Evolutionary conservation across 2,329 filamentous ascomycete species (phyloP).

Genomic region (Neocatenulostroma microsporum): DNA sequence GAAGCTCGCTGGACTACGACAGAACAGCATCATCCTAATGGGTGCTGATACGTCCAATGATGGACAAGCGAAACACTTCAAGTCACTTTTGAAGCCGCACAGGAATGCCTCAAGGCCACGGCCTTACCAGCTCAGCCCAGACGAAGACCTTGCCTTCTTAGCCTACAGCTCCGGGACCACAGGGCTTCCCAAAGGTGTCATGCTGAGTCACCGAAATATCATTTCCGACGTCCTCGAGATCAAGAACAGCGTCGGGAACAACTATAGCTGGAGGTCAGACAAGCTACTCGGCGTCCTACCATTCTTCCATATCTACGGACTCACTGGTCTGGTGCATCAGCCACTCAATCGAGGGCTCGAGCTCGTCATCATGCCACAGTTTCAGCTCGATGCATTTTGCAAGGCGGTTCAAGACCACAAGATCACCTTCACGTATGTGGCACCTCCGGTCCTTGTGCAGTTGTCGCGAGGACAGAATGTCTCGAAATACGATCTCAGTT

Average conservation of each 20-base stretch:
- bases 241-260: constrained; percentile 46
- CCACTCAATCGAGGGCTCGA: constrained; percentile 58
- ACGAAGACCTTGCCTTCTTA: constrained; percentile 70
- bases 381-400: constrained; percentile 75
- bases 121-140: constrained; percentile 54
- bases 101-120: constrained; percentile 49
- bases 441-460: constrained; percentile 73
- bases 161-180: constrained; percentile 89
- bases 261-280: constrained; percentile 35
- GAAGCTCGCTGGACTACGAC: constrained; percentile 58
- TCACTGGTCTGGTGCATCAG: constrained; percentile 65
- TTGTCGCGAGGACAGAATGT: constrained; percentile 72
- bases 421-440: constrained; percentile 72
- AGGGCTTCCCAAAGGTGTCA: constrained; percentile 85
- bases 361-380: constrained; percentile 65
- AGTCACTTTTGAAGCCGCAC: constrained; percentile 61
- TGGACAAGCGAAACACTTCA: constrained; percentile 47
- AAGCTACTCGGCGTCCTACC: constrained; percentile 68
- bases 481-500: constrained; percentile 71
- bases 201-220: constrained; percentile 76
- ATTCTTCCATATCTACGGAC: constrained; percentile 84
- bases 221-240: constrained; percentile 57
- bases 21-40: constrained; percentile 66
- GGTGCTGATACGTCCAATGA: constrained; percentile 53
- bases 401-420: constrained; percentile 63